These are phyloP conservation scores for Stephania japonica DNA, from an alignment of 164 flowering plant genomes.

Conservation along the genomic window DNA sequence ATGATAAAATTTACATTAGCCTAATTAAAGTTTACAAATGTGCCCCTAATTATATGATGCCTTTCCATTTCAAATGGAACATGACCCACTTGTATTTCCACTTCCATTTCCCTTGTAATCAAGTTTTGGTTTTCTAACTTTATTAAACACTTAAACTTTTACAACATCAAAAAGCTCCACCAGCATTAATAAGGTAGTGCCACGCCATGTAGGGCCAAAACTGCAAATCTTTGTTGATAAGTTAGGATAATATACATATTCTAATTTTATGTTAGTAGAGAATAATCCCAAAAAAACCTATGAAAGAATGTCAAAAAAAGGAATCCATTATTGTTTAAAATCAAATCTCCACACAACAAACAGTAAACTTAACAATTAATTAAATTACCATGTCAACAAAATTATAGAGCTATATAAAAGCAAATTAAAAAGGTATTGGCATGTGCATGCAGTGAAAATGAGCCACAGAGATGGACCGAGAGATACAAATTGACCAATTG, in stretches of 20 bases:
- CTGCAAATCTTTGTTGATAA: neutral
- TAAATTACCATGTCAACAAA: no score
- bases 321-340: neutral
- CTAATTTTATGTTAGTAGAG: neutral
- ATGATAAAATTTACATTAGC: neutral
- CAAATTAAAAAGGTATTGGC: neutral
- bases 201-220: neutral
- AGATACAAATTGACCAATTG: neutral
- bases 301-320: neutral
- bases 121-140: neutral
- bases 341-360: neutral
- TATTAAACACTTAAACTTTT: neutral
- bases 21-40: neutral
- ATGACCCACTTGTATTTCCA: neutral
- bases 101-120: neutral
- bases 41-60: neutral
- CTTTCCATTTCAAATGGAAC: neutral
- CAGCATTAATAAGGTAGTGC: neutral
- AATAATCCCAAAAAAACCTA: neutral
- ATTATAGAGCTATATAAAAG: neutral
- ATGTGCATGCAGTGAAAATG: neutral
- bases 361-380: no score
- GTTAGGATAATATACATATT: neutral
- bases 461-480: neutral
- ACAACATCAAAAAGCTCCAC: neutral